Percentiles rank a stretch among this genome's conserved stretches.
Conservation (phyloP, 108 stramenopile species). For the Nitzschia palea region DNA sequence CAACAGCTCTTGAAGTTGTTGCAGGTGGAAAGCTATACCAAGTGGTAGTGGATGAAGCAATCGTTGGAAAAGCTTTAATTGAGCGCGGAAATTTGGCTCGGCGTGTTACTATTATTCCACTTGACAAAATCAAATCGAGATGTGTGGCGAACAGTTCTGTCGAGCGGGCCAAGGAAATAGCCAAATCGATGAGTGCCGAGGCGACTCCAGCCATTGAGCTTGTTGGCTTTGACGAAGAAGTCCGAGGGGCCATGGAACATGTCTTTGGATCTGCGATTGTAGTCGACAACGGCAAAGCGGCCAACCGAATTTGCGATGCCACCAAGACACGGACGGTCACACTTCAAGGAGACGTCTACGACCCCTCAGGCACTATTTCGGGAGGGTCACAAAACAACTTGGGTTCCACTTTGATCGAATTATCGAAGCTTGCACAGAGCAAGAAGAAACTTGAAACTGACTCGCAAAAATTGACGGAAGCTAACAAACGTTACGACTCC, state of each 20-base stretch:
- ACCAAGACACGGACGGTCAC: slow-evolving; percentile 94
- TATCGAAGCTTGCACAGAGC: slow-evolving; percentile 59
- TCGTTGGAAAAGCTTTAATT: slow-evolving; percentile 94
- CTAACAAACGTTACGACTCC: slow-evolving; percentile 46
- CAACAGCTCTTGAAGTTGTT: slow-evolving; percentile 96
- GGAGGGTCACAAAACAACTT: slow-evolving; percentile 86
- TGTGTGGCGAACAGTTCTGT: slow-evolving; percentile 50
- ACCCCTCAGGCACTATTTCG: slow-evolving; percentile 96
- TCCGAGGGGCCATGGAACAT: slow-evolving; percentile 92
- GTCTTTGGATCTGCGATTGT: slow-evolving; percentile 94
- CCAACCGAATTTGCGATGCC: slow-evolving; percentile 90
- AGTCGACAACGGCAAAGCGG: slow-evolving; percentile 88
- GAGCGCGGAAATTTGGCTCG: slow-evolving; percentile 89
- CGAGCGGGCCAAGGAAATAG: slow-evolving; percentile 65
- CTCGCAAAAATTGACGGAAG: slow-evolving; percentile 37
- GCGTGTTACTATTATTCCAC: slow-evolving; percentile 96
- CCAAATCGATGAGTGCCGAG: slow-evolving; percentile 63
- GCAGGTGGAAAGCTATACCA: slow-evolving; percentile 94
- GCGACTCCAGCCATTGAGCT: slow-evolving; percentile 92
- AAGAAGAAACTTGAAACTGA: slow-evolving; percentile 54
- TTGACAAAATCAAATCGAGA: slow-evolving; percentile 88
- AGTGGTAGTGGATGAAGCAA: slow-evolving; percentile 97
- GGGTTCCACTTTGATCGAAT: slow-evolving; percentile 77
- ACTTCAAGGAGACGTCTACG: slow-evolving; percentile 95
- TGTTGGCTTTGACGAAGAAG: slow-evolving; percentile 95